Evolutionary conservation across 1,284 basidiomycete genomes (phyloP), one percentile per base, ranked within the genome.

Genomic region (Ganoderma leucocontextum): DNA sequence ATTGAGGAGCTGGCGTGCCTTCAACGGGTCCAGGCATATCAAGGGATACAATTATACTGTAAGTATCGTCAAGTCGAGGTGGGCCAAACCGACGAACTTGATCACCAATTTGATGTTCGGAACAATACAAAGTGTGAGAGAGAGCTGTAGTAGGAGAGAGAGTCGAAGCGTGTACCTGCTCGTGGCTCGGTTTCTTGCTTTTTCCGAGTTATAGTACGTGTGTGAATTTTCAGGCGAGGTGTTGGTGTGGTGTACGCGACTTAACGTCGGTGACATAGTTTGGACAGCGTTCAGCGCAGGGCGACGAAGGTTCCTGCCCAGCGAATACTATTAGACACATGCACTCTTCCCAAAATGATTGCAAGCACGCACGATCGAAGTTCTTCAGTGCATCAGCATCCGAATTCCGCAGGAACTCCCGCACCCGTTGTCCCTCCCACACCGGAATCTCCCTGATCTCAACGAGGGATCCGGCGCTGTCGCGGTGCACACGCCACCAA

Each of bases 391-490:
- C 33, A 12, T 42, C 44, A 15, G 13, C 10, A n/a, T 64, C 65
- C 10, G 62, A 65, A 17, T 41, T 38, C 10, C 63, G 59, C 35
- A 70, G 39, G 38, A 38, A 70, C 29, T 15, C n/a, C 9, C 68
- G 41, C 19, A 70, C 59, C 8, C 68, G 22, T 36, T 62, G 59
- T 15, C 65, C 65, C 25, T 66, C 62, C 68, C 68, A 70, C 7
- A 25, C 59, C 10, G 68, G 62, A 15, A 70, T 62, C 62, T 70
- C 68, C 13, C 52, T 62, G 0, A 64, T 8, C 19, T 64, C 62
- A 1, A 63, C 36, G 3, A 17, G 25, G 7, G 13, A 12, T 0
- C 22, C 57, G 2, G 35, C 42, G 6, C 25, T 52, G 9, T 64
- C 58, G 2, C 62, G 33, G 12, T 52, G 17, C 6, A 69, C 47